Evolutionary conservation across 2,329 filamentous ascomycete species (phyloP).

Genomic region (Ampelomyces quisqualis): DNA sequence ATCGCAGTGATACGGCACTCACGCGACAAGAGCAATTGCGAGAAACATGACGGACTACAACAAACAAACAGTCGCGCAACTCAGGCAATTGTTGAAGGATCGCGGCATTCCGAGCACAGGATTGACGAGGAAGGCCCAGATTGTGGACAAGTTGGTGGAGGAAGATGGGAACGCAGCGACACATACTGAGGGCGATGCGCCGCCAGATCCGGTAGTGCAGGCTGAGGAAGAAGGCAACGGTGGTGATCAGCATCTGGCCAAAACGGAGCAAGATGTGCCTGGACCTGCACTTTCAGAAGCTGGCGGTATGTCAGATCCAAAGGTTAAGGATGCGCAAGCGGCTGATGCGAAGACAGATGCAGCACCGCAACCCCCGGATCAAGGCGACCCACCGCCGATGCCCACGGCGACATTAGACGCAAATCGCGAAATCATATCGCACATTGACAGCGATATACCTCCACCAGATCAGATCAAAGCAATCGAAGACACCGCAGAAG

Average conservation of each 20-base stretch:
- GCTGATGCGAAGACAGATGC: constrained; percentile 15
- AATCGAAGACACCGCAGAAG: constrained; percentile 17
- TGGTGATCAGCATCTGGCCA: neutral
- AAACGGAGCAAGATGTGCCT: constrained; percentile 3
- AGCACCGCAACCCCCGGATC: constrained; percentile 1
- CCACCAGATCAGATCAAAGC: constrained; percentile 15
- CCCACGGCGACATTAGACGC: constrained; percentile 20
- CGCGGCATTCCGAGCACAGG: constrained; percentile 49
- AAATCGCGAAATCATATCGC: constrained; percentile 22
- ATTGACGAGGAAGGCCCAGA: constrained; percentile 51
- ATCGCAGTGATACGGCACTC: too few relatives aligned
- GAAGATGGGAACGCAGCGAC: constrained; percentile 19
- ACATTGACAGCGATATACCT: constrained; percentile 22
- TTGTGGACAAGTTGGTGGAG: constrained; percentile 49
- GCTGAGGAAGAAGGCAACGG: constrained; percentile 8
- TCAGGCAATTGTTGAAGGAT: constrained; percentile 50
- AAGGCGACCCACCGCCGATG: constrained; percentile 4
- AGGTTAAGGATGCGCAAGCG: neutral
- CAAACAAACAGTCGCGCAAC: constrained; percentile 50
- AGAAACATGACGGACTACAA: constrained; percentile 50
- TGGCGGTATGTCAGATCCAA: constrained; percentile 19
- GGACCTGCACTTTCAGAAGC: constrained; percentile 22
- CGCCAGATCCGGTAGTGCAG: constrained; percentile 5
- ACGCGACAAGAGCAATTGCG: too few relatives aligned
- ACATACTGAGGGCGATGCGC: constrained; percentile 5